These are phyloP conservation scores for Sclerotinia nivalis DNA, from an alignment of 2,329 filamentous ascomycete species.

Conservation along the genomic window DNA sequence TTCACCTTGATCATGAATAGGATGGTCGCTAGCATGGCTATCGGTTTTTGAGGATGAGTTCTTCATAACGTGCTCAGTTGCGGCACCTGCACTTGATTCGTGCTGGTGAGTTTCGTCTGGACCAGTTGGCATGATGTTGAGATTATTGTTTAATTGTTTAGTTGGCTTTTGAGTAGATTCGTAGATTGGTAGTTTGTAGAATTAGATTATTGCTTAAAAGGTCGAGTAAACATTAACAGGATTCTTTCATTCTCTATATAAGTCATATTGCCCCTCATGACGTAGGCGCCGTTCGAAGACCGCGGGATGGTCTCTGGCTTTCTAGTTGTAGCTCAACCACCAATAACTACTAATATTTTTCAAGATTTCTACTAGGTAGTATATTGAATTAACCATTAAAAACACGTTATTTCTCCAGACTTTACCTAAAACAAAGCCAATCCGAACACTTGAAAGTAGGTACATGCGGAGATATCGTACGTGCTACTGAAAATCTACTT, in stretches of 20 bases:
- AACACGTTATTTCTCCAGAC: background rate
- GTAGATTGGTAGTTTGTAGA: background rate
- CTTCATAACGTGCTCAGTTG: slow-evolving; percentile 44
- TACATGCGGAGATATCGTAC: background rate
- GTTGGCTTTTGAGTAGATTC: background rate
- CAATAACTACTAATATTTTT: background rate
- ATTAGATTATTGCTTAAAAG: background rate
- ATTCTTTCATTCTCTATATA: slow-evolving; percentile 20
- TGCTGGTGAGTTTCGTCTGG: slow-evolving; percentile 44
- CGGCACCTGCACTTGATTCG: slow-evolving; percentile 29
- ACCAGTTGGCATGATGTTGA: slow-evolving; percentile 43
- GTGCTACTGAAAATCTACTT: background rate
- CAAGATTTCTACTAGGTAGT: background rate
- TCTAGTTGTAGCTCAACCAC: background rate
- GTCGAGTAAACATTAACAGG: background rate
- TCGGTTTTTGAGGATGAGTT: slow-evolving; percentile 42
- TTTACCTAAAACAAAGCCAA: background rate
- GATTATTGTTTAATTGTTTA: slow-evolving; percentile 16
- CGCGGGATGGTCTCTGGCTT: slow-evolving; percentile 1
- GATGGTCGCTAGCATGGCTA: slow-evolving; percentile 43
- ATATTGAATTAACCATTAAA: background rate
- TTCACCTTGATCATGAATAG: slow-evolving; percentile 41
- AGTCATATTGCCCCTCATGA: slow-evolving; percentile 21
- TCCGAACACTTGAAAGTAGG: background rate
- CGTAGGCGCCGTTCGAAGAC: slow-evolving; percentile 12